phyloP scores from a whole-genome alignment of 164 flowering plant genomes.

The Buxus sempervirens region DNA sequence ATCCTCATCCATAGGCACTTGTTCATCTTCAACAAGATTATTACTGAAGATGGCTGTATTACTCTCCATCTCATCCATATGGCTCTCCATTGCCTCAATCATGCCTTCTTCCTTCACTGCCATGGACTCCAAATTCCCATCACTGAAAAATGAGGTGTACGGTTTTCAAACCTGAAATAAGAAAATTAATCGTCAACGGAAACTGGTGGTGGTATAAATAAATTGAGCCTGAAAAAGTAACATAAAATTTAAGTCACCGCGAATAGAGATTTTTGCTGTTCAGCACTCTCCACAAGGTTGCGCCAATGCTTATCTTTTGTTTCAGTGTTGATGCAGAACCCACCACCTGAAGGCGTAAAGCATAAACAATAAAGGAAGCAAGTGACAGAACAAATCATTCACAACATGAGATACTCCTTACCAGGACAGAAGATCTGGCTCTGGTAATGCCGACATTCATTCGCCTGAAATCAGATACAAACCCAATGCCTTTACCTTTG shows the following conservation, averaged over 20 bases:
- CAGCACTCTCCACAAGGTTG: conserved; percentile 64
- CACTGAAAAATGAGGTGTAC: conserved; percentile 48
- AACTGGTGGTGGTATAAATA: no score
- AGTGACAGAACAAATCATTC: background rate
- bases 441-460: conserved; percentile 98
- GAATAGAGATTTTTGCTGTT: conserved; percentile 44
- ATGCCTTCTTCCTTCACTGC: conserved; percentile 11
- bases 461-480: conserved; percentile 72
- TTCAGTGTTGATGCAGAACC: conserved; percentile 76
- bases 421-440: conserved; percentile 89
- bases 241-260: conserved; percentile 36
- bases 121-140: conserved; percentile 46
- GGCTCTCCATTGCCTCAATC: conserved; percentile 1
- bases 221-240: background rate
- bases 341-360: conserved; percentile 50
- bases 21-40: conserved; percentile 26
- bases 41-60: conserved; percentile 13
- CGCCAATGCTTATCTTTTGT: conserved; percentile 77
- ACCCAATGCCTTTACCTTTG: conserved; percentile 65
- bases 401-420: conserved; percentile 19
- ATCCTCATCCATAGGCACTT: conserved; percentile 28
- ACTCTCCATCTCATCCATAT: conserved; percentile 10
- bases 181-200: background rate
- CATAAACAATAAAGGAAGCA: background rate
- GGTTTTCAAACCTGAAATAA: conserved; percentile 67